Evolutionary conservation across 352 stramenopile species (phyloP).

Genomic region (Phytophthora pluvialis): DNA sequence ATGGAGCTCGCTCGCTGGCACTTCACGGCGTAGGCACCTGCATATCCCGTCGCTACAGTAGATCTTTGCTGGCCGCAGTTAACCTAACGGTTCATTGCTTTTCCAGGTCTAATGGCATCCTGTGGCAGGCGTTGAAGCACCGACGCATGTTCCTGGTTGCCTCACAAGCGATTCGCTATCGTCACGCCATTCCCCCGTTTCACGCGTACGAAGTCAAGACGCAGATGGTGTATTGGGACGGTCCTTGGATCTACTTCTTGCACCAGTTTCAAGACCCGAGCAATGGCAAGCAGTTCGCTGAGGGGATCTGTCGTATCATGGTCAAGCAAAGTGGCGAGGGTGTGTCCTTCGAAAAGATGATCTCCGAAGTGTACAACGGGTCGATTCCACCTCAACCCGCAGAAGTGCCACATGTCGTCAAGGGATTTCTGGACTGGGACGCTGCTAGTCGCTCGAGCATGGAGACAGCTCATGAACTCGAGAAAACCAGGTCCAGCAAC

Average conservation of each 20-base stretch:
- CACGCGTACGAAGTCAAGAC: slow-evolving; percentile 64
- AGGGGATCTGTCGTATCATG: slow-evolving; percentile 48
- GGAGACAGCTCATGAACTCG: slow-evolving; percentile 29
- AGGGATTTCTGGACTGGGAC: slow-evolving; percentile 51
- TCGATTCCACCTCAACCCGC: slow-evolving; percentile 22
- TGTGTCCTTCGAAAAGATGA: slow-evolving; percentile 37
- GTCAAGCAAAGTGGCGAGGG: slow-evolving; percentile 32
- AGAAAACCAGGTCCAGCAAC: slow-evolving; percentile 11
- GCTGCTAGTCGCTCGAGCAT: slow-evolving; percentile 43
- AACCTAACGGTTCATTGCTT: not conserved
- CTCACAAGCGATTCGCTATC: slow-evolving; percentile 67
- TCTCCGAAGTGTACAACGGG: slow-evolving; percentile 37
- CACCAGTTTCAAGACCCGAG: slow-evolving; percentile 65
- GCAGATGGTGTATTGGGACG: slow-evolving; percentile 55
- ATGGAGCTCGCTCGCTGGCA: slow-evolving; percentile 91
- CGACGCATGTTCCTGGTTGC: slow-evolving; percentile 65
- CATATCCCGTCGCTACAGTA: not conserved
- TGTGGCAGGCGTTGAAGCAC: slow-evolving; percentile 67
- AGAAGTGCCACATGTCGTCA: slow-evolving; percentile 45
- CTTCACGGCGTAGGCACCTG: slow-evolving; percentile 61
- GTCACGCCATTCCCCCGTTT: slow-evolving; percentile 56
- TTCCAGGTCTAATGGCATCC: slow-evolving; percentile 44
- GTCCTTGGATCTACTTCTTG: slow-evolving; percentile 63
- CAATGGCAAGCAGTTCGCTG: slow-evolving; percentile 59
- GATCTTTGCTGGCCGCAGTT: not conserved